These are phyloP conservation scores for Endoconidiophora polonica DNA, from an alignment of 2,329 filamentous ascomycete species.

Conservation along the genomic window DNA sequence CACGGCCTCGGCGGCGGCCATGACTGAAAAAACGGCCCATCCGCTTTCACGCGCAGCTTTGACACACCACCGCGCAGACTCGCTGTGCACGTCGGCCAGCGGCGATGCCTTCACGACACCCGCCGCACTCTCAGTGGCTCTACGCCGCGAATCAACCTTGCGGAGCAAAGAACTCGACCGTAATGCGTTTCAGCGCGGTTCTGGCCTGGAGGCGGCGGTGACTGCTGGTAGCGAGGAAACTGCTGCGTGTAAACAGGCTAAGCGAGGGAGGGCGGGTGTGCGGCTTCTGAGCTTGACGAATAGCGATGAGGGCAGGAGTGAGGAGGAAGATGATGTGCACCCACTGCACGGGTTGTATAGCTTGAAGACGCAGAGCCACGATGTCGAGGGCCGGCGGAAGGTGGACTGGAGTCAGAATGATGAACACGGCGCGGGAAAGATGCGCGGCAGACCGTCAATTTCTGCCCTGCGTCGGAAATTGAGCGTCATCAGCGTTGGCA, in stretches of 20 bases:
- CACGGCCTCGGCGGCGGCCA: conserved; percentile 31
- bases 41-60: background rate
- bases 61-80: background rate
- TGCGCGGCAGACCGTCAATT: conserved; percentile 20
- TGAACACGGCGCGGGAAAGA: conserved; percentile 20
- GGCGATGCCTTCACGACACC: background rate
- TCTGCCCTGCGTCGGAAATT: conserved; percentile 28
- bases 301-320: background rate
- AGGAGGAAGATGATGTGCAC: conserved; percentile 1
- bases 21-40: background rate
- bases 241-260: too few relatives aligned
- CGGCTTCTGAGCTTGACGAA: background rate
- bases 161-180: too few relatives aligned
- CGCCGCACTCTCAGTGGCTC: background rate
- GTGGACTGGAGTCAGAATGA: conserved; percentile 45
- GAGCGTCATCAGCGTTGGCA: conserved; percentile 12
- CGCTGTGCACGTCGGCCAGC: background rate
- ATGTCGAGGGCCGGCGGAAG: conserved; percentile 22
- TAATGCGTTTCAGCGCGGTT: too few relatives aligned
- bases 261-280: too few relatives aligned
- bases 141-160: background rate
- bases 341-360: background rate
- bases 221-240: too few relatives aligned
- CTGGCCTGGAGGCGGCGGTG: too few relatives aligned
- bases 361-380: background rate